Base-by-base conservation (phyloP, 352 stramenopile species). In the Nothophytophthora sp. region DNA sequence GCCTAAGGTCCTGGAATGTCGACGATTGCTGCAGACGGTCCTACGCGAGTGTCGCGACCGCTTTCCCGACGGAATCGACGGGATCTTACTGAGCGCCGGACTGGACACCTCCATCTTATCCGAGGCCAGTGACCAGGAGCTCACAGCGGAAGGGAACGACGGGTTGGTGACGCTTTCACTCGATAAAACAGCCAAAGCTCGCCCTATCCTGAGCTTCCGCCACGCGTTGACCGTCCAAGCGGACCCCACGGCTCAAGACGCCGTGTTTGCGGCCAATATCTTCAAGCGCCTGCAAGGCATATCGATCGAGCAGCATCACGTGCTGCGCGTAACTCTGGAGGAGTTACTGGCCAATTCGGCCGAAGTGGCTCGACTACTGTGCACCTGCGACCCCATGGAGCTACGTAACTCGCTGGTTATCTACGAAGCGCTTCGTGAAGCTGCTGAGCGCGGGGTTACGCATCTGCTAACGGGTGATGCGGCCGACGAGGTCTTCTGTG, bases 351-450 rank as follows among this genome's bases (percentile, higher is more conserved):
- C 39, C 25, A 68, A 77, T 48, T 70, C 70, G 2, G 54, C 40
- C 0, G 42, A 57, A 15, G 77, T 85, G 8, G 58, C 76, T n/a
- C 63, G 76, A 24, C 37, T 86, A 13, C 57, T 96, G 29, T 61
- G 61, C 32, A 87, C 79, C 15, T 96, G 80, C 38, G 84, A 96
- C 48, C 83, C 81, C 2, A 96, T 96, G 88, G 77, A 92, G 24
- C 64, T 96, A 6, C 77, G 88, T 28, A 96, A 96, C 49, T 90
- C 74, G 33, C 43, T 96, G 6, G 85, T 96, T 15, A 88, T 96
- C 45, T 90, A 92, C 27, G 71, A 77, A 7, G 78, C 80, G 4
- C 67, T 96, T 12, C 38, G 72, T 30, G 54, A 79, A 9, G 88
- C 88, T 4, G 40, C 60, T 1, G 45, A 64, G 12, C 62, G 62